Evolutionary conservation across 2,329 filamentous ascomycete genomes (phyloP).

Genomic region (Gaeumannomyces tritici): DNA sequence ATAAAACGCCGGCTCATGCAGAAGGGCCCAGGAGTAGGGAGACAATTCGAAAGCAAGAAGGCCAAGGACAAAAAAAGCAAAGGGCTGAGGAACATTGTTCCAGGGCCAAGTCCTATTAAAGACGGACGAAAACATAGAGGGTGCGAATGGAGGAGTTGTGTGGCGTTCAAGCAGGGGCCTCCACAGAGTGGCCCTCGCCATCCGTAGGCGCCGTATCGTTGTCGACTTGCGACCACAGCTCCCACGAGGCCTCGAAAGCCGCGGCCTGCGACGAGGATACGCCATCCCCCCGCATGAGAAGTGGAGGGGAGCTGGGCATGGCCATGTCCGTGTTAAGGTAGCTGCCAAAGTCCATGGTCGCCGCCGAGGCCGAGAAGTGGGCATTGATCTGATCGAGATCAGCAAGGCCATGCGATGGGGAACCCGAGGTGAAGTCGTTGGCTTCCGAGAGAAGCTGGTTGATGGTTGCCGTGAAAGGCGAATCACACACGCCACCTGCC

Average conservation of each 20-base stretch:
- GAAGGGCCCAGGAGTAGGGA: constrained; percentile 4
- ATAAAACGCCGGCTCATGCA: background rate
- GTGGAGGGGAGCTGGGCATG: constrained; percentile 39
- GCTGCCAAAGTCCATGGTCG: constrained; percentile 35
- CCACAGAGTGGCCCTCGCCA: background rate
- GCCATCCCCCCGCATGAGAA: constrained; percentile 13
- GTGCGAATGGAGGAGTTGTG: too few species aligned
- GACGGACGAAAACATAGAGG: too few species aligned
- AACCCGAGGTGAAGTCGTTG: constrained; percentile 31
- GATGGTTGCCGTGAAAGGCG: constrained; percentile 54
- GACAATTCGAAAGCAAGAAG: constrained; percentile 4
- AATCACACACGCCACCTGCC: constrained; percentile 20
- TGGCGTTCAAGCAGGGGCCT: background rate
- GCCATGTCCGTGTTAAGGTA: constrained; percentile 36
- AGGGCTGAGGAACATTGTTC: background rate
- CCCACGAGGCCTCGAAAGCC: constrained; percentile 11
- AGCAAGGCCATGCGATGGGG: constrained; percentile 24
- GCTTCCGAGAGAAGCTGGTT: constrained; percentile 53
- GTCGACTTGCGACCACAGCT: constrained; percentile 13
- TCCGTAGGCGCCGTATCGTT: background rate
- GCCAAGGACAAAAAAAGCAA: constrained; percentile 9
- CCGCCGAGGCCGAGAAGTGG: background rate
- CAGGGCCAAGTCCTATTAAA: too few species aligned
- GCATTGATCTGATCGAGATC: constrained; percentile 27
- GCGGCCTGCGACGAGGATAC: constrained; percentile 4